Percentiles rank a stretch among this genome's conserved stretches.
These are phyloP conservation scores for Immersiella caudata DNA, from an alignment of 495 filamentous ascomycete genomes.

Conservation along the genomic window DNA sequence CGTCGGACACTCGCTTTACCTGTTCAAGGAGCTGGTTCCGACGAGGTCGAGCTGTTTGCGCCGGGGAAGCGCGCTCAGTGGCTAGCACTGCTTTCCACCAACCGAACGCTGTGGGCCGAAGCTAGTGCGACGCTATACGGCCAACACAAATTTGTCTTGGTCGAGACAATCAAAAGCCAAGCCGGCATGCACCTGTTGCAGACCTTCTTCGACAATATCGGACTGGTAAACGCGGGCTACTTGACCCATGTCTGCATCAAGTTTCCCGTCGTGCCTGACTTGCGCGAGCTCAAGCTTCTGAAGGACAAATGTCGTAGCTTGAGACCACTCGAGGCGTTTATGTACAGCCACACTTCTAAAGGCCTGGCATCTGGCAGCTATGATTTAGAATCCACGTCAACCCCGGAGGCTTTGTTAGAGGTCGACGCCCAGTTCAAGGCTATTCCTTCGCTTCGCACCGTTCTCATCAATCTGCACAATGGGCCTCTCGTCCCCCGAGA, in stretches of 20 bases:
- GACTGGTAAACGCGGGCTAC: not conserved
- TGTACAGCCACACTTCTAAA: not conserved
- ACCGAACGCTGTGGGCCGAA: not conserved
- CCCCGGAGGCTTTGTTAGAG: not conserved
- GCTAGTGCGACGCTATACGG: not conserved
- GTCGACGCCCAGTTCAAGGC: conserved; percentile 4
- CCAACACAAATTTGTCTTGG: not conserved
- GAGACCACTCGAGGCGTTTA: conserved; percentile 1
- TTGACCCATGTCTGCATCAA: conserved; percentile 3
- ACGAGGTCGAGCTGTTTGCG: not conserved
- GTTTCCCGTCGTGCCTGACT: not conserved
- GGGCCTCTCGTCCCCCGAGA: not conserved
- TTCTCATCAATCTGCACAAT: not conserved
- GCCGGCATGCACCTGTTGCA: not conserved
- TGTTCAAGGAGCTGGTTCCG: not conserved
- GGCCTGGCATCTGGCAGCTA: not conserved
- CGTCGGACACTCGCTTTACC: not conserved
- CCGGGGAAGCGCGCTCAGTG: not conserved
- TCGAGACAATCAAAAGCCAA: not conserved
- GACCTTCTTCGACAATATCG: not conserved
- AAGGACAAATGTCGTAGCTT: not conserved
- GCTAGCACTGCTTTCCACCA: conserved; percentile 1
- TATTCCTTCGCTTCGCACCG: not conserved
- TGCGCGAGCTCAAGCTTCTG: not conserved
- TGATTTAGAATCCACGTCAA: not conserved